Base-by-base conservation (phyloP, 2,329 filamentous ascomycete species). In the Nemania sp. region DNA sequence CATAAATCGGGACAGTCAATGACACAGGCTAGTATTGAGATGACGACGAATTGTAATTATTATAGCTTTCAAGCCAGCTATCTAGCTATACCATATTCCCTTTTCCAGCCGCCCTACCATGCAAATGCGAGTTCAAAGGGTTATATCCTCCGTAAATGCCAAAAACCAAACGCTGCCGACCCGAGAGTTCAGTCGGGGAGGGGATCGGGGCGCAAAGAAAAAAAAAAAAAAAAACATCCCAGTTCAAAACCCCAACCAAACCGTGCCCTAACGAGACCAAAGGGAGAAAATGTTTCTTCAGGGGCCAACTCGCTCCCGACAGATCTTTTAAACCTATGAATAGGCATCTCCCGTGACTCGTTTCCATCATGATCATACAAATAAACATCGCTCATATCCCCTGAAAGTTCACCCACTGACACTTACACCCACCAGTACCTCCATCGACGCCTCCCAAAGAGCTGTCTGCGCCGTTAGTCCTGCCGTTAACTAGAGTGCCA, bases 361-460 rank as follows among this genome's bases (percentile, higher is more conserved):
- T 53, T 43, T 29, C 10, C 24, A 29, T 55, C 55, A 38, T 47
- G 10, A 32, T 62, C 51, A 49, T 62, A 22, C 22, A 22, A 49
- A 11, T 11, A 41, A 41, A 41, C 13, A 41, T 20, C 7, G 15
- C 29, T 29, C 20, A 57, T 26, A 15, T 10, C 45, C 52, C 57
- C 69, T 76, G 64, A 43, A 81, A 89, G 67, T 91, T 91, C 64
- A 83, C 81, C 86, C 88, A 91, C 72, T 85, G 81, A 76, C 89
- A 91, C 77, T 80, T 83, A 74, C 89, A 91, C 1, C 89, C 89
- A 18, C 88, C 88, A 0, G 82, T 85, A 43, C 89, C 89, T 24
- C 89, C 89, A 76, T 91, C 89, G 70, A 87, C 85, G 0, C 89
- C 89, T 1, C 89, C 89, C 65, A 87, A 80, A 27, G 80, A 83